These are phyloP conservation scores for Glomus cerebriforme DNA, from an alignment of 192 early-diverging fungal species.

Conservation along the genomic window DNA sequence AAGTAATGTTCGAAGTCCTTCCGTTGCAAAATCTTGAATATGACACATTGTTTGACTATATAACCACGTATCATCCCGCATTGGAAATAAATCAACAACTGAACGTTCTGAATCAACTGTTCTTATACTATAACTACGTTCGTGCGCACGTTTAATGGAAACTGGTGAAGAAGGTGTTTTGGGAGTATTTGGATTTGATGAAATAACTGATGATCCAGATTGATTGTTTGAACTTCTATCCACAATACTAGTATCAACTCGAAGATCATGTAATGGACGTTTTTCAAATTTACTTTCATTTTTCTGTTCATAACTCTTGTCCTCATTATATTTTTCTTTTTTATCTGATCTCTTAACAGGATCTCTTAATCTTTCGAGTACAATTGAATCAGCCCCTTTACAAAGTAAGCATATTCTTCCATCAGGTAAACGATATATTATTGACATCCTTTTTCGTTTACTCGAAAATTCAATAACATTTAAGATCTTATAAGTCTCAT, in stretches of 20 bases:
- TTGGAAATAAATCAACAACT: slow-evolving; percentile 35
- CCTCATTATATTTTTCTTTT: neutral
- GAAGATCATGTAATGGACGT: neutral
- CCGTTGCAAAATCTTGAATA: slow-evolving; percentile 71
- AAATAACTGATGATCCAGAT: neutral
- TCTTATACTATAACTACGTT: slow-evolving; percentile 35
- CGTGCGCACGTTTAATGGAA: neutral
- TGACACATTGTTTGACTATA: slow-evolving; percentile 62
- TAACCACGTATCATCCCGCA: slow-evolving; percentile 51
- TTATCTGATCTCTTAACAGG: slow-evolving; percentile 34
- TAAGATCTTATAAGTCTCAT: slow-evolving; percentile 58
- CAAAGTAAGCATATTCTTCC: slow-evolving; percentile 78
- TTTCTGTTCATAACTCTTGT: neutral
- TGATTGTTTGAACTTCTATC: neutral
- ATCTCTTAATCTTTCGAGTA: slow-evolving; percentile 64
- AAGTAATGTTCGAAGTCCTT: slow-evolving; percentile 82
- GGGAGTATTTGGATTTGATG: neutral
- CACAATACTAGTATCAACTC: neutral
- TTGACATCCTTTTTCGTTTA: slow-evolving; percentile 88
- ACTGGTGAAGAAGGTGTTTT: neutral
- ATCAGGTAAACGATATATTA: slow-evolving; percentile 72
- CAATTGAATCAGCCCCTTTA: slow-evolving; percentile 91
- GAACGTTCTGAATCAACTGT: slow-evolving; percentile 40
- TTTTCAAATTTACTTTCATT: neutral
- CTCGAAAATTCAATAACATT: slow-evolving; percentile 84